phyloP scores from a whole-genome alignment of 2,329 filamentous ascomycete species.

The Pezicula neosporulosa region DNA sequence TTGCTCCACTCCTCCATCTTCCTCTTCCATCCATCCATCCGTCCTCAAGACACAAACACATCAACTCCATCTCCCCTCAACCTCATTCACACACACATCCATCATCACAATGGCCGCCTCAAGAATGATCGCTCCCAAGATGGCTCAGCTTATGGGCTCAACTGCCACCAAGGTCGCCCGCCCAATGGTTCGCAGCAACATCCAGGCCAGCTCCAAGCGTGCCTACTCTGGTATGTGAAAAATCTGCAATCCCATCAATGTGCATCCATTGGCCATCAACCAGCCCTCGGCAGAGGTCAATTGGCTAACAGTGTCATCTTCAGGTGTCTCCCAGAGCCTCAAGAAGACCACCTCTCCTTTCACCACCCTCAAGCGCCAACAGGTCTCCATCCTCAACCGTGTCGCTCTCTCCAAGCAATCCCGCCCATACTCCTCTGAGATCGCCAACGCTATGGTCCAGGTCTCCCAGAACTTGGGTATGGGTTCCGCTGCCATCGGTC shows the following conservation, averaged over 20 bases:
- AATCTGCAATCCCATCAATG: conserved; percentile 7
- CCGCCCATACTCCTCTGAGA: conserved; percentile 83
- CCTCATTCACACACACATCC: conserved; percentile 5
- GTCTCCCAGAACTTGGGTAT: conserved; percentile 89
- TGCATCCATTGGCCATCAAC: conserved; percentile 2
- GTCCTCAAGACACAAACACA: conserved; percentile 12
- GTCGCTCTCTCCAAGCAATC: conserved; percentile 48
- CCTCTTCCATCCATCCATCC: conserved; percentile 8
- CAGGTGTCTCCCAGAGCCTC: conserved; percentile 34
- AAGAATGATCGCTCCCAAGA: conserved; percentile 72
- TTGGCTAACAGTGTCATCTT: conserved; percentile 29
- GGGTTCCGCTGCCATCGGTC: conserved; percentile 86
- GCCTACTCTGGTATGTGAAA: conserved; percentile 66
- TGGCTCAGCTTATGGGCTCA: conserved; percentile 67
- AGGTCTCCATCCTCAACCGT: conserved; percentile 62
- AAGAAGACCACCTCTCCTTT: conserved; percentile 30
- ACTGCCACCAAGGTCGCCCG: conserved; percentile 68
- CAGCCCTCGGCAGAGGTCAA: conserved; percentile 15
- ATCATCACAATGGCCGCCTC: conserved; percentile 76
- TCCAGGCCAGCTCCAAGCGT: conserved; percentile 68
- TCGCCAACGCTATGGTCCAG: conserved; percentile 84
- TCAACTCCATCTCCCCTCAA: too few species aligned
- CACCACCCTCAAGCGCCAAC: conserved; percentile 71
- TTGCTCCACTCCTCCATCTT: conserved; percentile 2
- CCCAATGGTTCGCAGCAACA: conserved; percentile 64